These are phyloP conservation scores for Petunia hybrid DNA, from an alignment of 305 asterid genomes.

Conservation along the genomic window DNA sequence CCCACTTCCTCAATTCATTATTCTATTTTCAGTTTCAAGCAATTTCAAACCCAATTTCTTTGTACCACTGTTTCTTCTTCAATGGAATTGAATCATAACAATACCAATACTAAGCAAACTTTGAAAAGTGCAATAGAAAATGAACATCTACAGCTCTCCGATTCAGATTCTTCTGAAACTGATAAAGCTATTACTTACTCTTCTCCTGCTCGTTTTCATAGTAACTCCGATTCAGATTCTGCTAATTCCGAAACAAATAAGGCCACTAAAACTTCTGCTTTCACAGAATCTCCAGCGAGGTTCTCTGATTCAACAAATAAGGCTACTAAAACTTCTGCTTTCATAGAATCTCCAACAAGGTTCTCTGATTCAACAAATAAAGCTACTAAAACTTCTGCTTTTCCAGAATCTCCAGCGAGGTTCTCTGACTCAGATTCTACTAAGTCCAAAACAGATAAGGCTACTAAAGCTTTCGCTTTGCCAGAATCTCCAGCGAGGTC, in stretches of 20 bases:
- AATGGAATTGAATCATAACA: constrained; percentile 6
- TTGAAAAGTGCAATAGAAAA: constrained; percentile 14
- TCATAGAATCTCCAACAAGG: background rate
- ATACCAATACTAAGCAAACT: background rate
- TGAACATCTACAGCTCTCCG: background rate
- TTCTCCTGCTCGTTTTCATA: constrained; percentile 40
- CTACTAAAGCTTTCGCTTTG: background rate
- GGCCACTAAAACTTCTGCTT: background rate
- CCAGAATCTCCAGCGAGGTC: constrained; percentile 52
- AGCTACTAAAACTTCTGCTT: background rate
- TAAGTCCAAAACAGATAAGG: background rate
- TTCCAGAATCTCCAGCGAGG: constrained; percentile 13
- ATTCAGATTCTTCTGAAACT: constrained; percentile 31
- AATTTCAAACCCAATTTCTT: constrained; percentile 13
- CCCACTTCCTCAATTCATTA: background rate
- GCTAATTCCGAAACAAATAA: constrained; percentile 42
- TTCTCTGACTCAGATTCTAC: constrained; percentile 40
- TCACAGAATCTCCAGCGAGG: background rate
- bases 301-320: background rate
- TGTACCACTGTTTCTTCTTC: background rate
- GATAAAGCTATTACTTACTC: constrained; percentile 29
- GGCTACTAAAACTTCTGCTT: background rate
- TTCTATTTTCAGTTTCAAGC: background rate
- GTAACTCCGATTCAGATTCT: constrained; percentile 27
- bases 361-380: background rate